Evolutionary conservation across 2,329 filamentous ascomycete species (phyloP).

Genomic region (Anisogramma anomala): DNA sequence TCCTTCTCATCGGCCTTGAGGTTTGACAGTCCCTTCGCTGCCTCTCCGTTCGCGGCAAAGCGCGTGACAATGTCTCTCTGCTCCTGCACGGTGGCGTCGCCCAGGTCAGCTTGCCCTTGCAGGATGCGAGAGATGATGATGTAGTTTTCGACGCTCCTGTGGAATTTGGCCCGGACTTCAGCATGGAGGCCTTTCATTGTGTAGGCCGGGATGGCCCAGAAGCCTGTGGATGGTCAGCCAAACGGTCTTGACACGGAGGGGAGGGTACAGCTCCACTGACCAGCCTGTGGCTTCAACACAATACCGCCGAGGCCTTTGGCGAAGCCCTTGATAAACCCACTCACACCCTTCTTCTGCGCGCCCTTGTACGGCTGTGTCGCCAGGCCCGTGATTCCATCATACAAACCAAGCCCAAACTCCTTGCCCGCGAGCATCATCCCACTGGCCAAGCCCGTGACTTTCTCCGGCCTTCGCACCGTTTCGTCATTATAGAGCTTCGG

Average conservation of each 20-base stretch:
- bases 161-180: slow-evolving; percentile 60
- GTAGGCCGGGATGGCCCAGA: slow-evolving; percentile 67
- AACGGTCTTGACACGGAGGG: neutral
- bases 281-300: slow-evolving; percentile 70
- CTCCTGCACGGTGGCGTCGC: slow-evolving; percentile 43
- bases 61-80: slow-evolving; percentile 49
- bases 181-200: slow-evolving; percentile 73
- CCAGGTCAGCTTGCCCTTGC: slow-evolving; percentile 60
- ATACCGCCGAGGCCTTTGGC: slow-evolving; percentile 76
- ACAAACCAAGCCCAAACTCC: slow-evolving; percentile 66
- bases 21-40: slow-evolving; percentile 50
- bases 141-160: slow-evolving; percentile 63
- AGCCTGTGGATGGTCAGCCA: slow-evolving; percentile 26
- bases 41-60: slow-evolving; percentile 50
- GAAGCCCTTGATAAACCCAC: slow-evolving; percentile 64
- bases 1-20: slow-evolving; percentile 36
- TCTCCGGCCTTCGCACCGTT: slow-evolving; percentile 64
- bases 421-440: slow-evolving; percentile 69
- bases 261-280: slow-evolving; percentile 30
- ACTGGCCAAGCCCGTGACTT: slow-evolving; percentile 65
- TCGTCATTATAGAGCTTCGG: slow-evolving; percentile 78
- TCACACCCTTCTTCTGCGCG: slow-evolving; percentile 33
- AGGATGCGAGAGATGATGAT: slow-evolving; percentile 65
- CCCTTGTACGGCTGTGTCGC: slow-evolving; percentile 65
- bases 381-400: slow-evolving; percentile 70